Conservation (phyloP, 2,329 filamentous ascomycete species). For the Corinectria fuckeliana region DNA sequence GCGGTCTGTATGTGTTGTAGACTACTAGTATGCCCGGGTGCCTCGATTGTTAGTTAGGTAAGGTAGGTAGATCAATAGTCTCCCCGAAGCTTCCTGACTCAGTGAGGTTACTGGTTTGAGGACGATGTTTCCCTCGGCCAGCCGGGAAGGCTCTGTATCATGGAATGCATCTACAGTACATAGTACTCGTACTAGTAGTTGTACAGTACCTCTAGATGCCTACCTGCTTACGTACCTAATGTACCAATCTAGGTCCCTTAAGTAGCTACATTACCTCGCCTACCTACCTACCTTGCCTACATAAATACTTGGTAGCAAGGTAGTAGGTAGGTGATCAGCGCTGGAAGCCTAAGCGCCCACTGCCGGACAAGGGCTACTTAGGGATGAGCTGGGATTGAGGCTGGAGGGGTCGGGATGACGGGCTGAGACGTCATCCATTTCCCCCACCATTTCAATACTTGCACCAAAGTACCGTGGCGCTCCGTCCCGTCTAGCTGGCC, state of each 20-base stretch:
- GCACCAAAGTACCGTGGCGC: not conserved
- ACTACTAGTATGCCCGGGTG: not conserved
- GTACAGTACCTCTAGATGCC: too few relatives aligned
- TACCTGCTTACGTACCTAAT: too few relatives aligned
- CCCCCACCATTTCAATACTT: conserved; percentile 12
- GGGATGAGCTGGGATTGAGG: not conserved
- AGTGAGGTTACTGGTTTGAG: conserved; percentile 7
- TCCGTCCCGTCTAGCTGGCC: too few relatives aligned
- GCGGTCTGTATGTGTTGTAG: not conserved
- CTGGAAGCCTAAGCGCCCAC: too few relatives aligned
- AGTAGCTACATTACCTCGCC: too few relatives aligned
- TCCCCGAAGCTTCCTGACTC: conserved; percentile 5
- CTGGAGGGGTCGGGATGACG: conserved; percentile 7
- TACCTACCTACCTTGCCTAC: too few relatives aligned
- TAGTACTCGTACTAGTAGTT: too few relatives aligned
- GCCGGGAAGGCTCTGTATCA: too few relatives aligned
- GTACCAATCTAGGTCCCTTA: too few relatives aligned
- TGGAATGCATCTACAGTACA: too few relatives aligned
- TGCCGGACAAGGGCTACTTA: not conserved
- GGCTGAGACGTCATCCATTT: conserved; percentile 15
- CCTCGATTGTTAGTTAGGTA: not conserved
- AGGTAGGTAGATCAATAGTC: not conserved
- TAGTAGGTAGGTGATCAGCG: too few relatives aligned
- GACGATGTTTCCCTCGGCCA: not conserved
- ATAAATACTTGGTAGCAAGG: too few relatives aligned